These are phyloP conservation scores for Aspergillus udagawae DNA, from an alignment of 2,329 filamentous ascomycete species.

Conservation along the genomic window DNA sequence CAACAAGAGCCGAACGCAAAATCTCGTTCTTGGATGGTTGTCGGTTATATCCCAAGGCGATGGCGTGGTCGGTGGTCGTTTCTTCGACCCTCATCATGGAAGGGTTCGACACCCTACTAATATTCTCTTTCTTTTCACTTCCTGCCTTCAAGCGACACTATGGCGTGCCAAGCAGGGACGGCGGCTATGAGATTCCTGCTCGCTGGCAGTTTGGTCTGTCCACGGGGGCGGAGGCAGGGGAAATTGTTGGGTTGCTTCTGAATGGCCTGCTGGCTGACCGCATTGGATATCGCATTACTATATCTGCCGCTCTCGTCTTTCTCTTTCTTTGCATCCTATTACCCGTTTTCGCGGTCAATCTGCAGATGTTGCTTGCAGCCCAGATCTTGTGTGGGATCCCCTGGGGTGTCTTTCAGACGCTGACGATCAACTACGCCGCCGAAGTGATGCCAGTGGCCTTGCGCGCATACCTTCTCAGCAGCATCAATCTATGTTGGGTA, in stretches of 20 bases:
- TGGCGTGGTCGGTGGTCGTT: constrained; percentile 19
- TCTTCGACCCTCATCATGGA: constrained; percentile 27
- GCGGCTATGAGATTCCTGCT: constrained; percentile 19
- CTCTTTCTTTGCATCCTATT: constrained; percentile 33
- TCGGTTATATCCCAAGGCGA: constrained; percentile 21
- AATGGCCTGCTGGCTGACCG: constrained; percentile 20
- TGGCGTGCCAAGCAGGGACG: constrained; percentile 10
- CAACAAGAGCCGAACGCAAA: constrained; percentile 9
- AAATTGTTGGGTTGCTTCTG: constrained; percentile 17
- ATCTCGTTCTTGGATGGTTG: constrained; percentile 21
- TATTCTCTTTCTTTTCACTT: constrained; percentile 18
- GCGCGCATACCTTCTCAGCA: constrained; percentile 27
- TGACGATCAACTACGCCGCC: constrained; percentile 38
- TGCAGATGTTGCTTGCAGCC: constrained; percentile 33
- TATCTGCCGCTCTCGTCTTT: constrained; percentile 21
- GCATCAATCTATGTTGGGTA: constrained; percentile 21
- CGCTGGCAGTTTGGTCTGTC: constrained; percentile 25
- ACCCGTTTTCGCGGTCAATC: constrained; percentile 37
- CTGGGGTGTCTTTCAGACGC: constrained; percentile 33
- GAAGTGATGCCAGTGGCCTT: constrained; percentile 37
- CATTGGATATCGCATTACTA: constrained; percentile 26
- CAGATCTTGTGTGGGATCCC: constrained; percentile 40
- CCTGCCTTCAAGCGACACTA: constrained; percentile 22
- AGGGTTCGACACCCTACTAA: constrained; percentile 18
- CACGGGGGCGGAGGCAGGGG: constrained; percentile 3